Percentiles rank a stretch among this genome's conserved stretches.
phyloP scores from a whole-genome alignment of 2,329 filamentous ascomycete species.

The Trichoderma sp. region DNA sequence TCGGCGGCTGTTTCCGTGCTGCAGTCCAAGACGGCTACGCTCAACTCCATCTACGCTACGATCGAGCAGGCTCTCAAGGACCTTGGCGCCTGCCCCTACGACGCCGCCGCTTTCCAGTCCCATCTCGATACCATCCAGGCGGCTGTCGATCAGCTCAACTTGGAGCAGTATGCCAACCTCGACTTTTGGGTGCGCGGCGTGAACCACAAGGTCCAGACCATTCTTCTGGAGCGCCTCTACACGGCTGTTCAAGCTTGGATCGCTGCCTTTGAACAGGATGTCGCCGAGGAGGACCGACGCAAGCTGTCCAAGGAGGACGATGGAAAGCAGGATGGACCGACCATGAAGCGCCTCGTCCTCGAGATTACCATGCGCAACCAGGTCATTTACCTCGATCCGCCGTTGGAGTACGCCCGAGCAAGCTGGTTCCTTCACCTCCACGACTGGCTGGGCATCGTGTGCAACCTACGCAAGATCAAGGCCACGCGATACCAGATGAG shows the following conservation, averaged over 20 bases:
- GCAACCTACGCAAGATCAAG: constrained; percentile 91
- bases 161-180: constrained; percentile 95
- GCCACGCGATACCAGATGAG: constrained; percentile 93
- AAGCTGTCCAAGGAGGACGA: constrained; percentile 53
- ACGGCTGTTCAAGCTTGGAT: constrained; percentile 88
- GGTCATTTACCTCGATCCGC: constrained; percentile 93
- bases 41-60: constrained; percentile 77
- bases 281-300: constrained; percentile 55
- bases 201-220: constrained; percentile 81
- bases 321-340: constrained; percentile 57
- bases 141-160: constrained; percentile 91
- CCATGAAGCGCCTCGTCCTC: constrained; percentile 74
- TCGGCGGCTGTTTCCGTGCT: constrained; percentile 83
- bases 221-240: constrained; percentile 79
- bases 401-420: constrained; percentile 85
- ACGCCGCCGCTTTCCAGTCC: constrained; percentile 74
- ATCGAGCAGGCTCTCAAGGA: constrained; percentile 81
- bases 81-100: constrained; percentile 82
- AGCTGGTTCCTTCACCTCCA: constrained; percentile 94
- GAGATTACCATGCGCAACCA: constrained; percentile 98
- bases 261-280: constrained; percentile 71
- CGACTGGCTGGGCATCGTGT: constrained; percentile 89
- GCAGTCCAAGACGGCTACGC: constrained; percentile 80
- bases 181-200: constrained; percentile 85
- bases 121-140: constrained; percentile 85